Evolutionary conservation across 1,284 basidiomycete genomes (phyloP), one percentile per base, ranked within the genome.

Genomic region (Abortiporus biennis): DNA sequence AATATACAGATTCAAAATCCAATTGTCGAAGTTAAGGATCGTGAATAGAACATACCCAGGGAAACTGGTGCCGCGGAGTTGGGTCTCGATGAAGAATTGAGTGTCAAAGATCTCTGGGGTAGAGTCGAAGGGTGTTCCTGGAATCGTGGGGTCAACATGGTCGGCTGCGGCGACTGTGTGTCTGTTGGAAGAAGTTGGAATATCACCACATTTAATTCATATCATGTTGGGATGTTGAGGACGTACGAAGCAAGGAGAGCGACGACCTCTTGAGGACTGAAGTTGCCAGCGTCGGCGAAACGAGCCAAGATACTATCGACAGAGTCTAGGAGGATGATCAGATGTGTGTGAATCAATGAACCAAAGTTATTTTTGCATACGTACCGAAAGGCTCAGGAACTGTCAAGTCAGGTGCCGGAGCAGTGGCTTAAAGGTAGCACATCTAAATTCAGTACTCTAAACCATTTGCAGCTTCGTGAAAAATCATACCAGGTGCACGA

Each of bases 51-150:
- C 24, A 38, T 38, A 47, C 19, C 42, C 61, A 8, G 63, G 61
- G 56, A 62, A 64, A 2, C 38, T 34, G 0, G 53, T 58, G 21
- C 66, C 65, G 30, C 54, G 49, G 21, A 69, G 58, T 43, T 62
- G 56, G 21, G 62, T 60, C 50, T 68, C 64, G 37, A 67, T 51
- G 52, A 65, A 69, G 54, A 68, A 62, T 49, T 70, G 67, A 9
- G 63, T 55, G 47, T 70, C 67, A 45, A 68, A 67, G 23, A 55
- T 44, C 16, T 35, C 42, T 6, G 61, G 58, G 9, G 61, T 63
- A 21, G 57, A 59, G 46, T 62, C 58, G 50, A 62, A 59, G 6
- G 61, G 59, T 9, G 52, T 45, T 21, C 56, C 47, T 17, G 49
- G 47, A 25, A 54, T 51, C 17, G 45, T 52, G 9, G 49, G 40